A percentile compares a stretch with the other conserved stretches of the same genome.
phyloP scores from a whole-genome alignment of 192 early-diverging fungal genomes.

The Pilobolus umbonatus region DNA sequence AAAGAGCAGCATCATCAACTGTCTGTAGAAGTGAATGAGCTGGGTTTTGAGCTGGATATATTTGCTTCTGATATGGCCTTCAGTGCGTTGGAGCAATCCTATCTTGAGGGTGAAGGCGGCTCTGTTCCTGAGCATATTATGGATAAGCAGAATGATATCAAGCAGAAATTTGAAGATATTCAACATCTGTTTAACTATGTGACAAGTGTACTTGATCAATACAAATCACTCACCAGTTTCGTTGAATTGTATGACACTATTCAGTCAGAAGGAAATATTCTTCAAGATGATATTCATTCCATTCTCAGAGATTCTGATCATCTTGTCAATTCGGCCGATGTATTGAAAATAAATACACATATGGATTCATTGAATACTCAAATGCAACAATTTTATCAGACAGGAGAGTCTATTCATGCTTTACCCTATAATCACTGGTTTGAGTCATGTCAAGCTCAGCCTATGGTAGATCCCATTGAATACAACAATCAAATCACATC shows the following conservation, averaged over 20 bases:
- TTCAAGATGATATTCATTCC: conserved; percentile 10
- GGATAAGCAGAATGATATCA: conserved; percentile 12
- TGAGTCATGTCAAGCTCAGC: not conserved
- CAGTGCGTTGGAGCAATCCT: not conserved
- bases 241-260: conserved; percentile 4
- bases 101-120: not conserved
- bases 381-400: not conserved
- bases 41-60: not conserved
- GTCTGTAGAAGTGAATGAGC: not conserved
- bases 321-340: not conserved
- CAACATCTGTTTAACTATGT: conserved; percentile 14
- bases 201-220: conserved; percentile 12
- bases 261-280: conserved; percentile 12
- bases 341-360: not conserved
- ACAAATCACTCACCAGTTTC: conserved; percentile 10
- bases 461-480: not conserved
- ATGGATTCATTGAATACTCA: not conserved
- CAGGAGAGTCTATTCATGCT: not conserved
- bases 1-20: not conserved
- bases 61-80: not conserved
- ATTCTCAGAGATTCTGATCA: not conserved
- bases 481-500: not conserved
- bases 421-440: not conserved
- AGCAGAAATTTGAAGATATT: conserved; percentile 5
- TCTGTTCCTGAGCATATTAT: conserved; percentile 16